phyloP scores from a whole-genome alignment of 257 asterid species.

The Nicotiana undulata region DNA sequence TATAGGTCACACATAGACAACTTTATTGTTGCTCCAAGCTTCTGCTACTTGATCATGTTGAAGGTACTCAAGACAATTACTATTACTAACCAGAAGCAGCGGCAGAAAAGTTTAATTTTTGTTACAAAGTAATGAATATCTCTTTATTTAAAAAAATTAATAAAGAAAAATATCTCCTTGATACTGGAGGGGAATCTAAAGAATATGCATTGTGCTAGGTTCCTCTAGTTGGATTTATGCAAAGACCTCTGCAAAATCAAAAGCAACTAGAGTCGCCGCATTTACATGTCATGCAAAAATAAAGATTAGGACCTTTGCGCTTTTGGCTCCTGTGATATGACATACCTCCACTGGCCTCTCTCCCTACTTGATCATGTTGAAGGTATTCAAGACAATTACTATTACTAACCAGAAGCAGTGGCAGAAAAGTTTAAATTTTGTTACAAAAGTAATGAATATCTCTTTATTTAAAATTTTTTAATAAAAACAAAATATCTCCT shows the following conservation, averaged over 20 bases:
- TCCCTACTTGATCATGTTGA: too few species aligned
- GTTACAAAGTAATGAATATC: neutral
- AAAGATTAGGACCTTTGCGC: neutral
- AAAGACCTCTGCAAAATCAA: neutral
- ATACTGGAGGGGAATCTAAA: neutral
- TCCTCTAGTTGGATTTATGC: neutral
- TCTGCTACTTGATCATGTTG: neutral
- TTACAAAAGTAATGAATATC: neutral
- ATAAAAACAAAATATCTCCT: neutral
- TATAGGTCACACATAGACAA: too few species aligned
- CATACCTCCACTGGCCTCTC: neutral
- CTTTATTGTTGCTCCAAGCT: too few species aligned
- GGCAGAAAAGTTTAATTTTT: too few species aligned
- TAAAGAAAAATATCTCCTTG: neutral
- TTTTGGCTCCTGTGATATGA: neutral
- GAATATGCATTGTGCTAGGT: neutral
- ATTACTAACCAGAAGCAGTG: too few species aligned
- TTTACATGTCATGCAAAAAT: neutral
- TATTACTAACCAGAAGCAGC: neutral
- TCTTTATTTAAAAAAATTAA: neutral
- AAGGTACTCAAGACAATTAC: neutral
- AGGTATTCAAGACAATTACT: too few species aligned
- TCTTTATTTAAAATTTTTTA: neutral
- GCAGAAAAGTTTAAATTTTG: too few species aligned
- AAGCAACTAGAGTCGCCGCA: neutral